A percentile compares a stretch with the other conserved stretches of the same genome.
These are phyloP conservation scores for Petunia hybrid DNA, from an alignment of 305 asterid species.

Conservation along the genomic window DNA sequence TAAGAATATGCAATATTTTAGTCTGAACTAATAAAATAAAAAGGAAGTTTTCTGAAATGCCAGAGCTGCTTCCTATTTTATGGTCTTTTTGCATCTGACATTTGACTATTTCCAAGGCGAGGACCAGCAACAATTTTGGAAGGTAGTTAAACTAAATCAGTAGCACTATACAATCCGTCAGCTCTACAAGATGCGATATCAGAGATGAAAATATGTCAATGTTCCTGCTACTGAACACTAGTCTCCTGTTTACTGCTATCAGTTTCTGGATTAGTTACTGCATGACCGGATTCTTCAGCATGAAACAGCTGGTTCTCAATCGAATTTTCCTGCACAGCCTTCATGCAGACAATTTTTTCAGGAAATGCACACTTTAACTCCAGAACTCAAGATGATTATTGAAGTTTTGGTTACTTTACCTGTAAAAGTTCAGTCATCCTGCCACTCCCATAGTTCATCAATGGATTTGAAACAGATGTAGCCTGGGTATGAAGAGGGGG, in stretches of 20 bases:
- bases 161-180: conserved; percentile 26
- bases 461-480: conserved; percentile 49
- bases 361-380: neutral
- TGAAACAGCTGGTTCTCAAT: conserved; percentile 56
- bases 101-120: neutral
- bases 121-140: neutral
- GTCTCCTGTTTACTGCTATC: conserved; percentile 36
- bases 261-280: conserved; percentile 32
- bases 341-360: conserved; percentile 36
- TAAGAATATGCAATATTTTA: neutral
- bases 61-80: neutral
- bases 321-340: conserved; percentile 88
- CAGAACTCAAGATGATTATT: neutral
- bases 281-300: conserved; percentile 35
- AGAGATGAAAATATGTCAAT: conserved; percentile 12
- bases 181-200: neutral
- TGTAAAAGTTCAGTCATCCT: conserved; percentile 92
- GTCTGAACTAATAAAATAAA: neutral
- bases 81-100: neutral
- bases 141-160: neutral
- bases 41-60: neutral
- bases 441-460: conserved; percentile 65
- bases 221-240: conserved; percentile 29
- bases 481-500: conserved; percentile 30
- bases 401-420: conserved; percentile 47